A percentile compares a stretch with the other conserved stretches of the same genome.
Conservation (phyloP, 257 asterid genomes). For the Lantana camara region DNA sequence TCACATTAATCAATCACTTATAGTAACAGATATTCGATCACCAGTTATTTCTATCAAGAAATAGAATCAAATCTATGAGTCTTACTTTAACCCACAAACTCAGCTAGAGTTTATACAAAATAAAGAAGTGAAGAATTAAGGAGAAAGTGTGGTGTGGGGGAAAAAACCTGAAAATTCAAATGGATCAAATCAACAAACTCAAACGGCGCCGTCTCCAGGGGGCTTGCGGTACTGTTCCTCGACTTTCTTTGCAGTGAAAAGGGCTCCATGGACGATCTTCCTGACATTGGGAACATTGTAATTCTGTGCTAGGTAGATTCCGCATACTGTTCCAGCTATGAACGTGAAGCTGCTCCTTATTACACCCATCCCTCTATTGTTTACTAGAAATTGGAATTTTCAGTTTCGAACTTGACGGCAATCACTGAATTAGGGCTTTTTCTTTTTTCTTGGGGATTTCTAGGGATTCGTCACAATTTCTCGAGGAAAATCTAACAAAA, state of each 20-base stretch:
- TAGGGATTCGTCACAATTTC: neutral
- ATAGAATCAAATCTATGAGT: neutral
- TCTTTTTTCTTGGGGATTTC: neutral
- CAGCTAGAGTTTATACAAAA: neutral
- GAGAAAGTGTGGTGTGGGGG: neutral
- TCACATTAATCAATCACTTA: slow-evolving; percentile 1
- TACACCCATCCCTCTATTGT: slow-evolving; percentile 40
- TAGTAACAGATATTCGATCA: neutral
- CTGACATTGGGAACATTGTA: slow-evolving; percentile 57
- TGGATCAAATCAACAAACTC: neutral
- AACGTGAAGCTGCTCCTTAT: slow-evolving; percentile 40
- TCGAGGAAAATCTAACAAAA: neutral
- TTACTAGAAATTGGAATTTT: neutral
- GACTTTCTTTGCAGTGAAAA: slow-evolving; percentile 52
- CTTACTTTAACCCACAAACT: neutral
- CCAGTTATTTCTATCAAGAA: neutral
- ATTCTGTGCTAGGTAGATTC: slow-evolving; percentile 65
- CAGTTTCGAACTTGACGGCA: neutral
- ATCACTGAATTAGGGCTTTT: slow-evolving; percentile 11
- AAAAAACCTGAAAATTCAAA: slow-evolving; percentile 23
- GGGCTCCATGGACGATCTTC: slow-evolving; percentile 37
- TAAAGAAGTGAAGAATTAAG: neutral
- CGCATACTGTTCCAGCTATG: slow-evolving; percentile 46
- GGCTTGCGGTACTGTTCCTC: slow-evolving; percentile 68
- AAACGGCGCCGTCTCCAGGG: slow-evolving; percentile 44